Base-by-base conservation (phyloP, 1,284 basidiomycete species). In the Tilletia setariae region DNA sequence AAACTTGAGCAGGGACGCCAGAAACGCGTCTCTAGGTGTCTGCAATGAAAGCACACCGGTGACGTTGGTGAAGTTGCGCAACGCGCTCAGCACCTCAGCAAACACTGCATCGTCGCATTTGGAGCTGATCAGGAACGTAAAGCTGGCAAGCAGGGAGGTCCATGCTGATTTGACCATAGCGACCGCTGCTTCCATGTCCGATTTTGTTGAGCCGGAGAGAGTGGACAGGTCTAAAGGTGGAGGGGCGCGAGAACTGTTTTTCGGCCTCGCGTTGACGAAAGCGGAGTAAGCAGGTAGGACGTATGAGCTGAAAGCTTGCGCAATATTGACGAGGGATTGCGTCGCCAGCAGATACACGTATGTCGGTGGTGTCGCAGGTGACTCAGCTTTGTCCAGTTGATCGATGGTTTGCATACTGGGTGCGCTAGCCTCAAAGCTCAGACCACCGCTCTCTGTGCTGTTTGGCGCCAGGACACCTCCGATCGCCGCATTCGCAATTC, bases 331-430 rank as follows among this genome's bases (percentile, higher is more conserved):
- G 7, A 97, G 86, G 73, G 91, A 93, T 78, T 98, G 94, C 0
- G 96, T 87, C 0, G 90, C 91, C 1, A 98, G 88, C 1, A 97
- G 88, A 80, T 94, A 96, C 68, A 93, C 87, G 82, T 98, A 98
- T 0, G 91, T 88, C 71, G 98, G 93, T 0, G 94, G 94, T 63
- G 95, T 92, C 0, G 88, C 85, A 0, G 96, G 96, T 0, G 94
- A 89, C 76, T 98, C 96, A 0, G 92, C 90, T 83, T 98, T 82
- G 68, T 82, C 80, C 35, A 82, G 74, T 68, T 81, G 79, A 49
- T 82, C 80, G 40, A 82, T 74, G 25, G 81, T 72, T 49, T 79
- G 77, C 9, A 80, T 66, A 1, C 71, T 35, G 1, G 80, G 80
- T 23, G 73, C 76, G 59, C 77, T 78, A 1, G 74, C 28, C 11